phyloP scores from a whole-genome alignment of 495 filamentous ascomycete genomes.

The Cairneyella variabilis region DNA sequence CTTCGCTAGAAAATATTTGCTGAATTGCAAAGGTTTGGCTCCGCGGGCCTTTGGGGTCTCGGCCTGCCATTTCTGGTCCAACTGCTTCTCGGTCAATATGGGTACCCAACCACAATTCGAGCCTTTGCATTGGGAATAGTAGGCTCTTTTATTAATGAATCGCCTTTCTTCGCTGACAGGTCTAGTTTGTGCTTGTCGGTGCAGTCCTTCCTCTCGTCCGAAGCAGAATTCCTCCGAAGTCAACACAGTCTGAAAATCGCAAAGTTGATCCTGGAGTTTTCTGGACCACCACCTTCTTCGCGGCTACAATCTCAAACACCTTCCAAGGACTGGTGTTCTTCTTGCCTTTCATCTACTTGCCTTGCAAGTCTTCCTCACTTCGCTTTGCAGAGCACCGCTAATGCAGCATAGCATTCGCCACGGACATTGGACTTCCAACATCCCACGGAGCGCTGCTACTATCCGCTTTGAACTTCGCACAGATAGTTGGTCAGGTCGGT shows the following conservation, averaged over 20 bases:
- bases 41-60: constrained; percentile 30
- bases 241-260: background rate
- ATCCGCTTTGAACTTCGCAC: constrained; percentile 42
- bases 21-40: constrained; percentile 23
- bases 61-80: constrained; percentile 47
- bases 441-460: constrained; percentile 26
- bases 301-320: constrained; percentile 14
- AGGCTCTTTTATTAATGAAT: background rate
- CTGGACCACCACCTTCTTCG: constrained; percentile 9
- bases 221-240: background rate
- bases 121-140: constrained; percentile 28
- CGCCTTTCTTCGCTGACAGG: background rate
- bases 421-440: background rate
- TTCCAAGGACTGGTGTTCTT: constrained; percentile 24
- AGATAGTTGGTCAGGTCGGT: constrained; percentile 44
- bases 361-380: too few species aligned
- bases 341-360: constrained; percentile 19
- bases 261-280: constrained; percentile 14
- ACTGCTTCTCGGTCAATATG: constrained; percentile 40
- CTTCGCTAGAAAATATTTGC: background rate
- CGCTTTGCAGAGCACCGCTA: too few species aligned
- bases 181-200: constrained; percentile 6
- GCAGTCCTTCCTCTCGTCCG: background rate
- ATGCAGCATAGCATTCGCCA: constrained; percentile 12
- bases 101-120: constrained; percentile 34